phyloP scores from a whole-genome alignment of 1,284 basidiomycete species.

The Schizophyllum commune region DNA sequence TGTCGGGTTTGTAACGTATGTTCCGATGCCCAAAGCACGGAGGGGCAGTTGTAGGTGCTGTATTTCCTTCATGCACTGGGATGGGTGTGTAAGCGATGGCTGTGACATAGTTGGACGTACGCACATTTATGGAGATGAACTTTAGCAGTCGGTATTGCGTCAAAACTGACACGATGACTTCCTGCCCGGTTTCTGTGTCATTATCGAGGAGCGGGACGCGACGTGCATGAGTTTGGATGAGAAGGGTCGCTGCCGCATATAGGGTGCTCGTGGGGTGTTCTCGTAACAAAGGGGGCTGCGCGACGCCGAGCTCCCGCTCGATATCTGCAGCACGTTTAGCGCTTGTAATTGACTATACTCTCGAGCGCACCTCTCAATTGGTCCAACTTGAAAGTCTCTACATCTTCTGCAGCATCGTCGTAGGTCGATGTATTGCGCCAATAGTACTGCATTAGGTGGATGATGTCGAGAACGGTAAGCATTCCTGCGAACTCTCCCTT shows the following conservation, averaged over 20 bases:
- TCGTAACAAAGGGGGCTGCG: constrained; percentile 83
- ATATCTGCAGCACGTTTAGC: constrained; percentile 57
- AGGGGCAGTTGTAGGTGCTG: constrained; percentile 73
- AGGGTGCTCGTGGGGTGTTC: constrained; percentile 87
- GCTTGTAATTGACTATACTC: constrained; percentile 6
- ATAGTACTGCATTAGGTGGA: constrained; percentile 96
- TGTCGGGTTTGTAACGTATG: constrained; percentile 62
- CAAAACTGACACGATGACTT: constrained; percentile 92
- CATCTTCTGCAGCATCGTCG: constrained; percentile 84
- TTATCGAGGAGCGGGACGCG: constrained; percentile 90
- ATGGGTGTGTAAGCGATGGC: constrained; percentile 5
- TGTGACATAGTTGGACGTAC: constrained; percentile 20
- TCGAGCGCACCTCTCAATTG: constrained; percentile 67
- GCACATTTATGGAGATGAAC: constrained; percentile 96
- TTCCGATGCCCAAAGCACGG: constrained; percentile 87
- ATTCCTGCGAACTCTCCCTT: constrained; percentile 88
- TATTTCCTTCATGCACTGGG: constrained; percentile 66
- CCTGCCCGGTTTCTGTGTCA: constrained; percentile 90
- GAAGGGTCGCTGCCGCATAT: constrained; percentile 83
- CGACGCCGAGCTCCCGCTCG: constrained; percentile 88
- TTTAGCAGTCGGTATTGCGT: constrained; percentile 98
- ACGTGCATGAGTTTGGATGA: constrained; percentile 95
- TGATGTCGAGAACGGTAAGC: constrained; percentile 94
- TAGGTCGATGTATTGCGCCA: constrained; percentile 76
- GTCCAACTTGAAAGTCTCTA: constrained; percentile 91